Base-by-base conservation (phyloP, 495 filamentous ascomycete species). In the Daldinia childiae region DNA sequence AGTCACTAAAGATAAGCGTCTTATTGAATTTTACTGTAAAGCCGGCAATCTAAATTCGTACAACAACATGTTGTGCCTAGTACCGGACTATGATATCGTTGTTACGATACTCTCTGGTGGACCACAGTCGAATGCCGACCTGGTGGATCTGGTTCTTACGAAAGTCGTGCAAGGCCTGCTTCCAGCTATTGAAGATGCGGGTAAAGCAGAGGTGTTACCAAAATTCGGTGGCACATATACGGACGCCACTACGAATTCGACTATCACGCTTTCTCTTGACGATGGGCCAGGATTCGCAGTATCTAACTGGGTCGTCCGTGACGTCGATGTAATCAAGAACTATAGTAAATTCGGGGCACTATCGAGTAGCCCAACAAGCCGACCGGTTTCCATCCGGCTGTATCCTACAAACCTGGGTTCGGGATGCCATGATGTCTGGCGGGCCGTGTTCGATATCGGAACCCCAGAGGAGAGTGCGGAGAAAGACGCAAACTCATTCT, bases 11-110 rank as follows among this genome's bases (percentile, higher is more conserved):
- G 79, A 82, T 45, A 74, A 74, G 59, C 79, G 80, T 15, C 57
- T 81, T 0, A 74, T 85, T 30, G 85, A 88, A 24, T 73, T 88
- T n/a, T 89, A 88, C 76, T 86, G 83, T 43, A 89, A 89, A 68
- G 64, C 75, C 19, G 87, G 87, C 3, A 85, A 86, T 58, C 66
- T 87, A 6, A 79, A 78, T 12, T 38, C 61, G 4, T 89, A 88
- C 69, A 82, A 83, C 32, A 77, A 79, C 55, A 60, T 82, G 3
- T 26, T 88, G 17, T 82, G 76, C 0, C 75, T 89, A 0, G 74
- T 83, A 29, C 85, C 86, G 0, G 87, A 88, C 71, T 85, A 87
- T 68, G 81, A 79, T 55, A 76, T 85, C n/a, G 86, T 86, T 8
- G 80, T 84, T 56, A 80, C 80, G 0, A 68, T 90, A 7, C 71